These are phyloP conservation scores for Middelhovenomyces tepae DNA, from an alignment of 805 yeast species.

Conservation along the genomic window DNA sequence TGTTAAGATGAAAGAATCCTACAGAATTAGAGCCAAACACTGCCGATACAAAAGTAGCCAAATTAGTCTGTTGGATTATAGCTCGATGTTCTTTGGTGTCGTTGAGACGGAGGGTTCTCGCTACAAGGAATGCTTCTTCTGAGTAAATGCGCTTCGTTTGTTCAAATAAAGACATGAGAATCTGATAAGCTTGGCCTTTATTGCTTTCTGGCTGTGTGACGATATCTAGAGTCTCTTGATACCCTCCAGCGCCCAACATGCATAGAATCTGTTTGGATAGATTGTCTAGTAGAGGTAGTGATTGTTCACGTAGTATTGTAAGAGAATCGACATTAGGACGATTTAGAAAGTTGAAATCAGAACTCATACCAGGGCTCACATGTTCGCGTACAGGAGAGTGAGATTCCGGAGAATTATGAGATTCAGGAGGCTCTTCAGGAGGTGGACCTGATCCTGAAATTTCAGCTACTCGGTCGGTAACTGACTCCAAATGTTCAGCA, in stretches of 20 bases:
- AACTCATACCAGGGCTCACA: too few relatives aligned
- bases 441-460: too few relatives aligned
- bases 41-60: slow-evolving; percentile 84
- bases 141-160: slow-evolving; percentile 63
- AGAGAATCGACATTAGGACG: slow-evolving; percentile 5
- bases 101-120: slow-evolving; percentile 4
- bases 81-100: slow-evolving; percentile 33
- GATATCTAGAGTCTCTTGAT: slow-evolving; percentile 62
- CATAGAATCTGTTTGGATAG: slow-evolving; percentile 73
- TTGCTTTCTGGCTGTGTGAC: slow-evolving; percentile 61
- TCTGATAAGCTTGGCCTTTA: slow-evolving; percentile 49
- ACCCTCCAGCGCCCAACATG: slow-evolving; percentile 62
- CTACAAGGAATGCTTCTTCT: slow-evolving; percentile 55
- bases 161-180: slow-evolving; percentile 67
- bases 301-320: slow-evolving; percentile 6
- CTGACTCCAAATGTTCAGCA: slow-evolving; percentile 20
- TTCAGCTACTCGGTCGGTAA: too few relatives aligned
- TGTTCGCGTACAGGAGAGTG: too few relatives aligned
- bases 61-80: slow-evolving; percentile 72
- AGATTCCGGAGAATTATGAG: too few relatives aligned
- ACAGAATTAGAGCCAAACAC: slow-evolving; percentile 75
- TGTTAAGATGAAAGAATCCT: slow-evolving; percentile 81
- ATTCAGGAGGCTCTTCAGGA: not conserved
- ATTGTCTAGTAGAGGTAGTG: slow-evolving; percentile 67
- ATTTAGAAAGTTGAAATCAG: too few relatives aligned